Base-by-base conservation (phyloP, 208 protist species). In the Trypanosoma cruzi region DNA sequence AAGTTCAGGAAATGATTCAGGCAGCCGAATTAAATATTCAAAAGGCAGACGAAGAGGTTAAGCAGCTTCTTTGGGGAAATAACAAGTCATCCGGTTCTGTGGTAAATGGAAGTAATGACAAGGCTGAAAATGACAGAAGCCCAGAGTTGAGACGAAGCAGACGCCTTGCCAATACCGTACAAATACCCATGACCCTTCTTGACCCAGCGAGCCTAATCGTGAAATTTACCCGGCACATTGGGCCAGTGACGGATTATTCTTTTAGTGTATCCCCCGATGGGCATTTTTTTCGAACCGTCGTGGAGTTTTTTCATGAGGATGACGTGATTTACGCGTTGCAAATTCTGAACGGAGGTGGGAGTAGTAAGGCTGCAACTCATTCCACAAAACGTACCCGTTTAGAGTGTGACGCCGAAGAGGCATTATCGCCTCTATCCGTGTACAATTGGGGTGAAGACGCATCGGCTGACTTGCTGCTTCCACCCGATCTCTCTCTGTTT, bases 221-320 rank as follows among this genome's bases (percentile, higher is more conserved):
- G 49, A 71, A 71, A 29, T 28, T 78, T 28, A 68, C 73, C 26
- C n/a, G 61, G 18, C 50, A 67, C 52, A 24, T 78, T 62, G 73
- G 73, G 20, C 73, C 73, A 28, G 61, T 78, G 11, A 49, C 60
- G 22, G 59, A 68, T 64, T 78, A 73, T 28, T 59, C 32, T 28
- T 78, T 71, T 22, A 65, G 10, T 34, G 11, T 54, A 3, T 69
- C 73, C 20, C 3, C 42, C 22, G 59, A 72, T 18, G 59, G 50
- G 22, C 3, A 49, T 24, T 53, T 50, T 16, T 72, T 73, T 22
- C 16, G 52, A 26, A 40, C 67, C 13, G 22, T 64, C 2, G 60
- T 78, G 48, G 66, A 78, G n/a, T 72, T 78, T 32, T 73, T 69
- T 52, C 64, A 73, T 28, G 24, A 28, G 10, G 50, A 71, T 22